Evolutionary conservation across 2,329 filamentous ascomycete species (phyloP), one percentile per base, ranked within the genome.

Genomic region (Dactylellina haptotyla): DNA sequence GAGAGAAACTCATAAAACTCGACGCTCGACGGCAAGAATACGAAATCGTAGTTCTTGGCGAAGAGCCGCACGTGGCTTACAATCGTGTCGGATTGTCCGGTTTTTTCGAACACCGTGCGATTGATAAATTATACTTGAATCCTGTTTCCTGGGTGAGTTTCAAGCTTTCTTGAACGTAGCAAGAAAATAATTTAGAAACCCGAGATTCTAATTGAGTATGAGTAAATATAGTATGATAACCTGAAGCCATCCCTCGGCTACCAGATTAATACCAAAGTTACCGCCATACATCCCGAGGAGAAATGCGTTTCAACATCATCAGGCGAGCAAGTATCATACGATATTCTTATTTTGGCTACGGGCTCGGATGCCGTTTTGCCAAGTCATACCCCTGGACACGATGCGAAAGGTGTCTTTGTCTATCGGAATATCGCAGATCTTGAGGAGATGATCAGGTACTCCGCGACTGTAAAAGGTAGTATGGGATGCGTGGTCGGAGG

Each of bases 91-190:
- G 93, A 2, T 84, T 97, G 56, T 96, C 92, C 2, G 91, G 89
- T 71, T 97, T 93, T 83, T 97, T 97, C 79, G 88, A 92, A 77
- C 92, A 96, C 81, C 86, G 92, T 58, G 86, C 90, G 77, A 89
- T 95, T 41, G 91, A 96, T 81, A 91, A 93, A 76, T 81, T 97
- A n/a, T 96, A 96, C 79, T 84, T 97, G 30, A 96, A 96, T 77
- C 90, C 92, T 0, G 84, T 87, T 77, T 89, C 92, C 84, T 96
- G 93, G 91, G 90, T 91, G n/a, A n/a, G n/a, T n/a, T n/a, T n/a
- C n/a, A n/a, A n/a, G n/a, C n/a, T n/a, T n/a, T n/a, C n/a, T n/a
- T n/a, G n/a, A n/a, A n/a, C n/a, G n/a, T n/a, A n/a, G n/a, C n/a
- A n/a, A n/a, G n/a, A n/a, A n/a, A n/a, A n/a, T n/a, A n/a, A n/a